Conservation (phyloP, 2,329 filamentous ascomycete species). For the Pseudohalonectria lignicola region DNA sequence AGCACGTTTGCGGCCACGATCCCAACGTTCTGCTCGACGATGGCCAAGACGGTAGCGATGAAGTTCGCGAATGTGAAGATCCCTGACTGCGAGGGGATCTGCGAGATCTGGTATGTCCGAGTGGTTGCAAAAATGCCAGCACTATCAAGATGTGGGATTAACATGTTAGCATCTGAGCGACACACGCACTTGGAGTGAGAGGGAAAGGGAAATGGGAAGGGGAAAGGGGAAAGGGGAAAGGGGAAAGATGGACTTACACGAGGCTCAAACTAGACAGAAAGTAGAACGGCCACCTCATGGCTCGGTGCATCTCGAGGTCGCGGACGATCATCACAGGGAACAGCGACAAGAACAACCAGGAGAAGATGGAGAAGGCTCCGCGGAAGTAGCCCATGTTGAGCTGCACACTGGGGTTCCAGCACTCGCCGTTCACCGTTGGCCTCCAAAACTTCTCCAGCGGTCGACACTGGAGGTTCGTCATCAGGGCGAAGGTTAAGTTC, state of each 20-base stretch:
- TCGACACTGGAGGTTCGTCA: conserved; percentile 23
- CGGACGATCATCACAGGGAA: conserved; percentile 20
- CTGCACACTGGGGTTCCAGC: conserved; percentile 20
- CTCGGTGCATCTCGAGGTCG: conserved; percentile 15
- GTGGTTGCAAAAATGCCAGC: conserved; percentile 19
- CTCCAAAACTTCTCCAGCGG: conserved; percentile 26
- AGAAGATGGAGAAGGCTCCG: conserved; percentile 23
- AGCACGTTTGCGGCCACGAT: conserved; percentile 25
- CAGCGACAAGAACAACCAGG: conserved; percentile 23
- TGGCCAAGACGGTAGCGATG: conserved; percentile 18
- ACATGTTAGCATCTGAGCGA: too few relatives aligned
- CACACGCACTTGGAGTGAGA: too few relatives aligned
- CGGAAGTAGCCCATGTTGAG: conserved; percentile 22
- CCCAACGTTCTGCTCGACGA: conserved; percentile 24
- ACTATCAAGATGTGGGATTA: conserved; percentile 8
- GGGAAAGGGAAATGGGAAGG: too few relatives aligned
- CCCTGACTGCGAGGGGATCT: conserved; percentile 13
- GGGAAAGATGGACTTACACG: conserved; percentile 11
- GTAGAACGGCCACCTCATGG: conserved; percentile 22
- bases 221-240: neutral
- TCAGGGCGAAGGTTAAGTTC: conserved; percentile 19
- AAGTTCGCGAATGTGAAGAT: conserved; percentile 19
- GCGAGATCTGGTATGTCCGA: conserved; percentile 22
- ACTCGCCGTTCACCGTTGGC: conserved; percentile 15
- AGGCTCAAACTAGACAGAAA: conserved; percentile 17